Percentiles rank a stretch among this genome's conserved stretches.
Conservation (phyloP, 768 basidiomycete species). For the Pholiota molesta region DNA sequence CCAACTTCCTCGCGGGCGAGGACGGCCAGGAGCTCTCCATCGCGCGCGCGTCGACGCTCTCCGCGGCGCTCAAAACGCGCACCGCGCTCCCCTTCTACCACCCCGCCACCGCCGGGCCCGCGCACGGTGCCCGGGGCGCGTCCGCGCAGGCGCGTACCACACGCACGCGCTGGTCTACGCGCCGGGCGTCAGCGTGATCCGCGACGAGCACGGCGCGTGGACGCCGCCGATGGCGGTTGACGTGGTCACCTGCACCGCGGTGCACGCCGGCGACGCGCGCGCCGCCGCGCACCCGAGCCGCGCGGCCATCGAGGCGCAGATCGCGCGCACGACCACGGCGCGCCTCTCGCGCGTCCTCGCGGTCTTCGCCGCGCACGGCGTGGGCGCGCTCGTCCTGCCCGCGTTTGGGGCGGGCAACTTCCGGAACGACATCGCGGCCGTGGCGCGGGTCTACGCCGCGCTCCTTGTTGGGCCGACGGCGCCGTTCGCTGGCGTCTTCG, state of each 20-base stretch:
- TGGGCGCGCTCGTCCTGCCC: slow-evolving; percentile 9
- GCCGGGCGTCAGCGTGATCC: slow-evolving; percentile 9
- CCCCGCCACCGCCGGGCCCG: neutral
- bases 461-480: slow-evolving; percentile 1
- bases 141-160: neutral
- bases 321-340: slow-evolving; percentile 1
- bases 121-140: neutral
- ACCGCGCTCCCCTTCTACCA: slow-evolving; percentile 4
- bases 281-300: neutral
- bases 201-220: slow-evolving; percentile 21
- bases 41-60: slow-evolving; percentile 10
- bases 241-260: slow-evolving; percentile 21
- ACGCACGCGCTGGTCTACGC: slow-evolving; percentile 16
- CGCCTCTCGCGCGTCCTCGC: slow-evolving; percentile 7
- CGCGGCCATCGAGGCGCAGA: slow-evolving; percentile 1
- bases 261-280: slow-evolving; percentile 21
- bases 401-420: slow-evolving; percentile 12
- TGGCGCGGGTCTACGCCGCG: slow-evolving; percentile 6
- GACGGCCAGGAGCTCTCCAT: slow-evolving; percentile 11
- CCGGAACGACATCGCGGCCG: neutral
- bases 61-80: slow-evolving; percentile 1
- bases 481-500: slow-evolving; percentile 8
- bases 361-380: slow-evolving; percentile 4
- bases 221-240: slow-evolving; percentile 17
- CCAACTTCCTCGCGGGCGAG: slow-evolving; percentile 1